Conservation (phyloP, 495 filamentous ascomycete species). For the Hypoxylon lienhwacheense region DNA sequence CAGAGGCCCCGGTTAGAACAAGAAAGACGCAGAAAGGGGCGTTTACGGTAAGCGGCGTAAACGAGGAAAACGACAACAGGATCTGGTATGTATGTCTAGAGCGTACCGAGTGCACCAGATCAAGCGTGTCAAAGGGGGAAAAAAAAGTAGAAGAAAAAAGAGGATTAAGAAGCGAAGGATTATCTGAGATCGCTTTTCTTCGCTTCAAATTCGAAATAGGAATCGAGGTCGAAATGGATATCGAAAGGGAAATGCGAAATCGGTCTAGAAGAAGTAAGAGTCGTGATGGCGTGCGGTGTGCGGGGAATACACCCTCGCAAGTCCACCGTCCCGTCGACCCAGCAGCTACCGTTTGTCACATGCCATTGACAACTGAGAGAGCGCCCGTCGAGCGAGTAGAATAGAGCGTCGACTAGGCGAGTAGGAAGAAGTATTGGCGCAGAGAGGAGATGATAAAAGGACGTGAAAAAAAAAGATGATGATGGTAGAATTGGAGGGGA, state of each 20-base stretch:
- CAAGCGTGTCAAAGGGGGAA: too few relatives aligned
- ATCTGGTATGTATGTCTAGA: slow-evolving; percentile 8
- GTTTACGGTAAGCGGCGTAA: slow-evolving; percentile 13
- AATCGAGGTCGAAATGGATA: too few relatives aligned
- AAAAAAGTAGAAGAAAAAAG: too few relatives aligned
- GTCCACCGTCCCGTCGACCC: slow-evolving; percentile 52
- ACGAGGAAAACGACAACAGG: slow-evolving; percentile 19
- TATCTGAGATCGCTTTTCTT: too few relatives aligned
- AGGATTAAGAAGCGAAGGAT: too few relatives aligned
- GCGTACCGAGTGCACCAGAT: too few relatives aligned
- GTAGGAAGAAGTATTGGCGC: neutral
- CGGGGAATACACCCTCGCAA: slow-evolving; percentile 58
- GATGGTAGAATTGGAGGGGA: too few relatives aligned
- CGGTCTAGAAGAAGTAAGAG: slow-evolving; percentile 12
- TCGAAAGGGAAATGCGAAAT: too few relatives aligned
- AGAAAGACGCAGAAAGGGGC: too few relatives aligned
- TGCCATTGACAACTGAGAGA: slow-evolving; percentile 49
- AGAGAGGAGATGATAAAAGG: slow-evolving; percentile 9
- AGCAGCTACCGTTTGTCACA: slow-evolving; percentile 49
- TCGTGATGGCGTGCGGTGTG: slow-evolving; percentile 48
- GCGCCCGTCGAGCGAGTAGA: slow-evolving; percentile 19
- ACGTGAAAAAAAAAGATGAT: too few relatives aligned
- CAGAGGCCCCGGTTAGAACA: slow-evolving; percentile 37
- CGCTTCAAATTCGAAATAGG: too few relatives aligned
- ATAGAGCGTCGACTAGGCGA: slow-evolving; percentile 13